Evolutionary conservation across 2,329 filamentous ascomycete genomes (phyloP), one percentile per base, ranked within the genome.

Genomic region (Knoxdaviesia proteae): DNA sequence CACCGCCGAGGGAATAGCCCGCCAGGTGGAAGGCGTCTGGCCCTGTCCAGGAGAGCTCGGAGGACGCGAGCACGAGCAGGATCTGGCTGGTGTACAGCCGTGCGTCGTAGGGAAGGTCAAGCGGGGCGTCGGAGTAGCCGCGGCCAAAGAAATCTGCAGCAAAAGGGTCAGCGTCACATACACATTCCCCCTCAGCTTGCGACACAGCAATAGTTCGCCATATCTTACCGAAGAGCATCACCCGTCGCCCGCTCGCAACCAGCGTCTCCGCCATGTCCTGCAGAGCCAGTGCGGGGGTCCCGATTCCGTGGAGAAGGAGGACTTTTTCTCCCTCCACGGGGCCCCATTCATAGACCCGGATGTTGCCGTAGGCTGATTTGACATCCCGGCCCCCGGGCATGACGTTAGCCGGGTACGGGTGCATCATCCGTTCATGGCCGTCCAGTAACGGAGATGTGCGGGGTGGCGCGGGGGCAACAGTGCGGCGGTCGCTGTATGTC

Each of bases 1-100:
- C 80, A 34, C 84, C 84, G 39, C 84, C 84, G 0, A 93, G 65
- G 0, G 80, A 86, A 56, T 90, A 92, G 2, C 84, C 84, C 4
- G 86, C 60, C 5, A 92, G 60, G 46, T 75, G 72, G 56, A 90
- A 88, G 42, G 64, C 66, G 6, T 61, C 61, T 42, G 62, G 60
- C 32, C 60, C 55, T 4, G 58, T 59, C 77, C 76, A 82, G 1
- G 64, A 45, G 3, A 79, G 52, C 1, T 60, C 56, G 0, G 77
- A 82, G 1, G 77, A 80, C 1, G 70, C 64, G n/a, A 83, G 60
- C 6, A 69, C 74, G 7, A 80, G 62, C 34, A 81, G 59, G 34
- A 84, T 72, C 54, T 83, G 74, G 1, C 69, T 64, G 4, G 67
- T 68, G 58, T 80, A 84, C 5, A 86, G 68, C 2, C 68, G 63